A percentile compares a stretch with the other conserved stretches of the same genome.
phyloP scores from a whole-genome alignment of 768 basidiomycete genomes.

The Clavaria fumosa region DNA sequence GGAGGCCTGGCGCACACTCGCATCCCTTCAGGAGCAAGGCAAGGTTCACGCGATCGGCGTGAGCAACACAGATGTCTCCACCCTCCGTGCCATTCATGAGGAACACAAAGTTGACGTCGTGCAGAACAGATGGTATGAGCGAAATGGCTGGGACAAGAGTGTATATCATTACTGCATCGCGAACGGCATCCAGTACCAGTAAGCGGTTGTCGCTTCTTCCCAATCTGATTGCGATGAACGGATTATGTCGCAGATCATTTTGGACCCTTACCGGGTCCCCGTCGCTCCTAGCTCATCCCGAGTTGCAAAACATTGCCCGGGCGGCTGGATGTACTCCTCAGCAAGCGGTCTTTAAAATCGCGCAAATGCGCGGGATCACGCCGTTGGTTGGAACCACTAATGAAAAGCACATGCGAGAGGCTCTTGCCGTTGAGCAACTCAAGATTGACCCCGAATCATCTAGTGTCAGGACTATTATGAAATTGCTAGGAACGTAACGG shows the following conservation, averaged over 20 bases:
- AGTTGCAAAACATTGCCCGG: slow-evolving; percentile 28
- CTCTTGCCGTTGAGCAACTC: slow-evolving; percentile 26
- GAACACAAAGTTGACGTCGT: slow-evolving; percentile 51
- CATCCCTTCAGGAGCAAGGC: slow-evolving; percentile 47
- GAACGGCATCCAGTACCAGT: slow-evolving; percentile 64
- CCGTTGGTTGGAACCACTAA: slow-evolving; percentile 67
- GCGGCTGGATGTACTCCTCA: slow-evolving; percentile 38
- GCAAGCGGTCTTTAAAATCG: slow-evolving; percentile 55
- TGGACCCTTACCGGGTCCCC: slow-evolving; percentile 82
- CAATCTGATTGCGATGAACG: background rate
- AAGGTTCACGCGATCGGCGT: slow-evolving; percentile 53
- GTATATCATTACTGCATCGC: slow-evolving; percentile 50
- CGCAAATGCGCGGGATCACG: slow-evolving; percentile 47
- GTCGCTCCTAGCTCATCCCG: slow-evolving; percentile 34
- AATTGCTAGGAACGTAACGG: no score
- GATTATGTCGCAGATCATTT: slow-evolving; percentile 61
- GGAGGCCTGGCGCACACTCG: slow-evolving; percentile 53
- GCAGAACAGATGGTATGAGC: slow-evolving; percentile 77
- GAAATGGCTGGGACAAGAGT: slow-evolving; percentile 57
- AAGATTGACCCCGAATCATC: no score
- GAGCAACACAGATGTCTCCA: slow-evolving; percentile 50
- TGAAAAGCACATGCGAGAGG: slow-evolving; percentile 53
- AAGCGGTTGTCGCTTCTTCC: slow-evolving; percentile 5
- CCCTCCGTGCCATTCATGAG: slow-evolving; percentile 37
- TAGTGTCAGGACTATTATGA: no score